Conservation (phyloP, 2,329 filamentous ascomycete genomes). For the Cadophora sp. region DNA sequence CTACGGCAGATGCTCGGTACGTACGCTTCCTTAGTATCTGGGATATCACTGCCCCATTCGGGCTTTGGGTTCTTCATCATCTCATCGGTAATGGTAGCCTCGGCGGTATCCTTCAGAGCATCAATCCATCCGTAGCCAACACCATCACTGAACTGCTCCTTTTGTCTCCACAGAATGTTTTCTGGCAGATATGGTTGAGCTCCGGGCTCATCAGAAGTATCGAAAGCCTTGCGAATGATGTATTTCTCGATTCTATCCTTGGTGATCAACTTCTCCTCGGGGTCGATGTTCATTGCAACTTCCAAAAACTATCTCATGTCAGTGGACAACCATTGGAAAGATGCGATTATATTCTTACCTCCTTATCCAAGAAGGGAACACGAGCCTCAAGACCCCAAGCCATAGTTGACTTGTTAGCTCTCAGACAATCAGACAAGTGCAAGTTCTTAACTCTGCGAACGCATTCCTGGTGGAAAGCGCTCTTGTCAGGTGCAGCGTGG, state of each 20-base stretch:
- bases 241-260: constrained; percentile 83
- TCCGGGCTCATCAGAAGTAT: constrained; percentile 85
- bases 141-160: constrained; percentile 99
- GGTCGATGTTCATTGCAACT: constrained; percentile 91
- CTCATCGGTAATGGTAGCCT: constrained; percentile 89
- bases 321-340: background rate
- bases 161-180: constrained; percentile 96
- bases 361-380: constrained; percentile 96
- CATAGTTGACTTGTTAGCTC: constrained; percentile 98
- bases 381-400: constrained; percentile 98
- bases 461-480: constrained; percentile 94
- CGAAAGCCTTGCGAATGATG: constrained; percentile 96
- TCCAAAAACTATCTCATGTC: constrained; percentile 75
- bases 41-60: constrained; percentile 92
- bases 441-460: constrained; percentile 95
- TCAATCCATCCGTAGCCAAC: constrained; percentile 99
- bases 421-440: constrained; percentile 93
- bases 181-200: constrained; percentile 89
- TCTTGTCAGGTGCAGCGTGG: constrained; percentile 89
- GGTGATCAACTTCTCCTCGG: constrained; percentile 93
- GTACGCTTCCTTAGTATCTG: constrained; percentile 95
- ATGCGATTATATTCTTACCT: constrained; percentile 59
- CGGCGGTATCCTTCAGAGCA: constrained; percentile 92
- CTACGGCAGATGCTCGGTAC: constrained; percentile 43
- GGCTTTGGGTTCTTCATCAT: constrained; percentile 98